Base-by-base conservation (phyloP, 2,329 filamentous ascomycete species). In the Westerdykella aurantiaca region DNA sequence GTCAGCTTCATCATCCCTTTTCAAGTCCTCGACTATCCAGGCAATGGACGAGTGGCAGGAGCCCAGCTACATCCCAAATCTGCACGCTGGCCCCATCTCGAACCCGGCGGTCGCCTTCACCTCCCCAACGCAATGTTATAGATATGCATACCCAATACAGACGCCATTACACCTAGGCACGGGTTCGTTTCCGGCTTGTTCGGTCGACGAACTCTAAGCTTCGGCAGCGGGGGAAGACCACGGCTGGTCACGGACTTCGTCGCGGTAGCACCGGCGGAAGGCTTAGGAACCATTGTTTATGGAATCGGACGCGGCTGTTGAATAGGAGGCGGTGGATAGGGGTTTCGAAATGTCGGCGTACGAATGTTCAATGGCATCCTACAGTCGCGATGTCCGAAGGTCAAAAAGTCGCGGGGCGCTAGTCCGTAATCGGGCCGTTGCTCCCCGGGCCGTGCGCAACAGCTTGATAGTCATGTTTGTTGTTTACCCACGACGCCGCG, bases 111-210 rank as follows among this genome's bases (percentile, higher is more conserved):
- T 21, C 31, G 12, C 31, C 6, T 16, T 31, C 33, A 29, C 17
- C 13, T 35, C 6, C 10, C 13, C 21, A 23, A 31, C 14, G 14
- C 16, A 21, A 25, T 13, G 31, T 21, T 29, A 40, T n/a, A 5
- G 12, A 35, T 17, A 10, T 34, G 60, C 53, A 41, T 77, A 85
- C 82, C 81, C 57, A 85, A 66, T 56, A 85, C 79, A 41, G 79
- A 77, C 40, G 75, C 76, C 83, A 87, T 86, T 37, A 82, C 71
- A 13, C 76, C 75, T 39, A 83, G 63, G 59, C 83, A 87, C 42
- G 82, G 79, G 61, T 84, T 85, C 49, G 70, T 68, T 57, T 81
- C 75, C 51, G 77, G 69, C 55, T 77, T 73, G 57, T 85, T 81
- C 39, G 83, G 82, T 53, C 77, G 74, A 52, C 79, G 77, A 39